Evolutionary conservation across 345 rosid species (phyloP), one percentile per base, ranked within the genome.

Genomic region (Microthlaspi erraticum): DNA sequence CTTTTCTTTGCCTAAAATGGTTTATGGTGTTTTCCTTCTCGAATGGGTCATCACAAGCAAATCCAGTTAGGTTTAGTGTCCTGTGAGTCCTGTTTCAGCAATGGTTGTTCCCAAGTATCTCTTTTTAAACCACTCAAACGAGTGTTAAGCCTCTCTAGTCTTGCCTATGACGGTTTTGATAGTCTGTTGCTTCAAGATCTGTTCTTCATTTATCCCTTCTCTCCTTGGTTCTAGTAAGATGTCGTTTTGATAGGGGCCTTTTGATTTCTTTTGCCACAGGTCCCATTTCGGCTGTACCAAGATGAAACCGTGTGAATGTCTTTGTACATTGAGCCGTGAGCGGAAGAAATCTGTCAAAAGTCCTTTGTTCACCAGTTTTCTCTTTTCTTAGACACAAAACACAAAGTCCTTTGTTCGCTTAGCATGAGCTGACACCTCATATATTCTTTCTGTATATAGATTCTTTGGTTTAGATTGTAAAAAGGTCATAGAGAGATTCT

Each of bases 211-310:
- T 38, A 7, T 39, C 31, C 17, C 16, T 58, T 66, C 62, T 66
- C 60, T 59, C 48, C 62, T 42, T 26, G 43, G 57, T 72, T 73
- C 81, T 53, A 58, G 45, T 77, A 68, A 55, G 8, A 83, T 84
- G 78, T 82, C 88, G 71, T 79, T 81, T 93, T 88, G 95, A 85
- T 89, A 65, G 84, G 77, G 81, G 78, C 66, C 79, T 74, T 83
- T 83, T 71, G 79, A 82, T 68, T 55, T 76, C 46, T 69, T 66
- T 79, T 81, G n/a, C 84, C 69, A 72, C 96, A 90, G 97, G 97
- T 85, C 76, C 66, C 11, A 49, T 77, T 66, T 83, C 83, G 36
- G 89, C 83, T 76, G 83, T 83, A 71, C 83, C 86, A 81, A 81
- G 88, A 77, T 64, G 88, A 77, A 83, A 78, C 83, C 82, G 65